Conservation (phyloP, 192 early-diverging fungal genomes). For the Polychytrium aggregatum region DNA sequence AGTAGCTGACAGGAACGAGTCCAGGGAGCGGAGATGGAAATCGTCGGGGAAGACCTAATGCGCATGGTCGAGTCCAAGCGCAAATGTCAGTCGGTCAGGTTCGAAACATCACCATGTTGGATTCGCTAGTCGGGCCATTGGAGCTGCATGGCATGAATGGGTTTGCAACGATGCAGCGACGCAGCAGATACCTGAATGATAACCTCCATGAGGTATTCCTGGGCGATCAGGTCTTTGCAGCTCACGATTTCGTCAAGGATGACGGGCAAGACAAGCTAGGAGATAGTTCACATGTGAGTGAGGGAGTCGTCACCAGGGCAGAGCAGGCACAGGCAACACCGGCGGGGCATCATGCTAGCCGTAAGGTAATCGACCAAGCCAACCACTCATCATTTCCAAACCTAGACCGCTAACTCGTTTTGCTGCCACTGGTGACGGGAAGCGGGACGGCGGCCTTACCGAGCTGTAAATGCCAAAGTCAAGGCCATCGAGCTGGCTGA, state of each 20-base stretch:
- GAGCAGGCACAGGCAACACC: not conserved
- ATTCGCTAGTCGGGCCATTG: too few species aligned
- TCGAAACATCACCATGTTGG: too few species aligned
- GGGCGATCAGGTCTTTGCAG: conserved; percentile 95
- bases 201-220: conserved; percentile 99
- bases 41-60: conserved; percentile 87
- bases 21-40: conserved; percentile 86
- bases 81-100: too few species aligned
- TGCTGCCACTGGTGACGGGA: too few species aligned
- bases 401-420: too few species aligned
- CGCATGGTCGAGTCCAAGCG: not conserved
- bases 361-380: not conserved
- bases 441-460: too few species aligned
- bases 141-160: too few species aligned
- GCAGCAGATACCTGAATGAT: conserved; percentile 86
- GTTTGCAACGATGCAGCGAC: too few species aligned
- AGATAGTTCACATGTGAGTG: not conserved
- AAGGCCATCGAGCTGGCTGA: conserved; percentile 85
- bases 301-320: too few species aligned
- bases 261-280: conserved; percentile 72
- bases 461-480: conserved; percentile 72
- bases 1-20: conserved; percentile 78
- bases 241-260: conserved; percentile 93
- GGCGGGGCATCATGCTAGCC: not conserved
- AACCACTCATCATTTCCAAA: not conserved